A percentile compares a stretch with the other conserved stretches of the same genome.
These are phyloP conservation scores for Hymenoscyphus salicellus DNA, from an alignment of 2,329 filamentous ascomycete species.

Conservation along the genomic window DNA sequence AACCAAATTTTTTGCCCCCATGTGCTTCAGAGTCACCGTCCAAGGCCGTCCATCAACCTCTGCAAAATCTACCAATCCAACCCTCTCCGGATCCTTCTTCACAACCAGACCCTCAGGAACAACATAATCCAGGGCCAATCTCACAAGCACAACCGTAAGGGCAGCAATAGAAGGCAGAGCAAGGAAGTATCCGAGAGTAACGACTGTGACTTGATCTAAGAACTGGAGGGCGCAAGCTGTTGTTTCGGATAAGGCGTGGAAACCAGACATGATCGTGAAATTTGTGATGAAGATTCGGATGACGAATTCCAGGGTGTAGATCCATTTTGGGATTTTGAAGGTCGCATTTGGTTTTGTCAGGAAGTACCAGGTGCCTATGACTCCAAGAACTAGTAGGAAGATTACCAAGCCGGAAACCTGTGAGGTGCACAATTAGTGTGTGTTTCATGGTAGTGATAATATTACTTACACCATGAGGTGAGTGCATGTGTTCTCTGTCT, in stretches of 20 bases:
- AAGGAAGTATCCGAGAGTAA: not conserved
- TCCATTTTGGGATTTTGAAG: no score
- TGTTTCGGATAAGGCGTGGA: not conserved
- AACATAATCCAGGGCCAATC: no score
- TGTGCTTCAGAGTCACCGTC: no score
- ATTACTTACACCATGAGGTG: slow-evolving; percentile 12
- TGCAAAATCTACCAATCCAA: no score
- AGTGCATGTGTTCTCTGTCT: slow-evolving; percentile 8
- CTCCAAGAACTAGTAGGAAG: no score
- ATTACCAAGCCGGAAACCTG: no score
- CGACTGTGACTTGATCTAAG: not conserved
- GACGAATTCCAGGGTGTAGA: not conserved
- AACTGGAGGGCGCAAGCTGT: not conserved
- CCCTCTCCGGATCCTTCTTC: no score
- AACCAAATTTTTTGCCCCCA: no score
- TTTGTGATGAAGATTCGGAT: not conserved
- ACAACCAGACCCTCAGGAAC: no score
- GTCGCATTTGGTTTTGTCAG: not conserved
- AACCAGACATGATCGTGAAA: not conserved
- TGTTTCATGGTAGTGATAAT: no score
- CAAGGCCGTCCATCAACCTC: no score
- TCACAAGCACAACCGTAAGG: not conserved
- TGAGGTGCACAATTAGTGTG: no score
- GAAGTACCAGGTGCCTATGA: not conserved
- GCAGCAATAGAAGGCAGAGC: not conserved